These are phyloP conservation scores for Amniculicola lignicola DNA, from an alignment of 495 filamentous ascomycete species.

Conservation along the genomic window DNA sequence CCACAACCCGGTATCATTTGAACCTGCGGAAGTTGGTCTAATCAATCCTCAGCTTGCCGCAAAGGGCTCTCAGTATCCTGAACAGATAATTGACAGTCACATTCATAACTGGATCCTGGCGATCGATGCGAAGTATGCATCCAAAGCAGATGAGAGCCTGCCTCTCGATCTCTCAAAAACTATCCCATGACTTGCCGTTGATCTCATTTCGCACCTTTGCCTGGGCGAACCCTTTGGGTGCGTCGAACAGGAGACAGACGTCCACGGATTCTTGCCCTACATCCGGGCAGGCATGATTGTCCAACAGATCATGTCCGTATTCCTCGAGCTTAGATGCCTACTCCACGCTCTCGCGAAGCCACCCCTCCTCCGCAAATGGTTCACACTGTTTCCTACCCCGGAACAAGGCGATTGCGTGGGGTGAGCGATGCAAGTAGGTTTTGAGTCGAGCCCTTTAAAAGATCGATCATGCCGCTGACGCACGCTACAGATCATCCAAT, in stretches of 20 bases:
- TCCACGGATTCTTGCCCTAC: neutral
- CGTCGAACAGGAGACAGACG: conserved; percentile 39
- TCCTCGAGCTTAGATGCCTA: neutral
- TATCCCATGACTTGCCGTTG: conserved; percentile 44
- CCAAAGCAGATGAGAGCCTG: neutral
- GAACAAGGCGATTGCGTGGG: no score
- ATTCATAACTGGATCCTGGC: conserved; percentile 1
- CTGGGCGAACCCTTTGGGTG: conserved; percentile 44
- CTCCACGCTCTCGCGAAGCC: neutral
- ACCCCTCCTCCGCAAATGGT: neutral
- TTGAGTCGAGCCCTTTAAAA: no score
- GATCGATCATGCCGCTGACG: no score
- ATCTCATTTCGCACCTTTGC: conserved; percentile 43
- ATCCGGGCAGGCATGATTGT: conserved; percentile 2
- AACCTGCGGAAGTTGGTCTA: conserved; percentile 6
- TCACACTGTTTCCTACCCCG: conserved; percentile 7
- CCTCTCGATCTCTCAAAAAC: conserved; percentile 26
- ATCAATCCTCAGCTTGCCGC: neutral
- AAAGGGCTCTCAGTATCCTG: conserved; percentile 12
- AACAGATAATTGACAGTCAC: conserved; percentile 7
- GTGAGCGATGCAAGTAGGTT: no score
- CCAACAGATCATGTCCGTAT: neutral
- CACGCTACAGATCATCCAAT: no score
- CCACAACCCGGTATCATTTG: conserved; percentile 1
- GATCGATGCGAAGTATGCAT: conserved; percentile 1